Evolutionary conservation across 2,329 filamentous ascomycete genomes (phyloP), one percentile per base, ranked within the genome.

Genomic region (Hypoxylon sp.): DNA sequence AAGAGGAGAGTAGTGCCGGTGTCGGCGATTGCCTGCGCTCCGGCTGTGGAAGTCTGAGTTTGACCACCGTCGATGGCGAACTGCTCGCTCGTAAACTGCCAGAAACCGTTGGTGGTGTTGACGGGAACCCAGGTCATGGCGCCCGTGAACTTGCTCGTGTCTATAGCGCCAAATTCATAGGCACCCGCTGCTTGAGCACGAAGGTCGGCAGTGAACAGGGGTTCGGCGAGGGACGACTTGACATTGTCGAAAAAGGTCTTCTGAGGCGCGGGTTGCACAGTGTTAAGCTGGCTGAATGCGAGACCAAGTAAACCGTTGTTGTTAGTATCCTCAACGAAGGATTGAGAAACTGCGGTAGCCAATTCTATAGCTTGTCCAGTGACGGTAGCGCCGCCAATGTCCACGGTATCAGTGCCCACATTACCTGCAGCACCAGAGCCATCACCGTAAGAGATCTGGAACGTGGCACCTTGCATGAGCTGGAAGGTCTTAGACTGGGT

Each of bases 1-100:
- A 91, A 82, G 64, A 91, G 81, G 58, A 91, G 84, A 0, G 88
- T 89, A 28, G 89, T 91, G 67, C 89, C 90, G 9, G 85, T 86
- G 79, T 89, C 87, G 32, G 83, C 80, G 61, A 87, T 84, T 38
- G 83, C 81, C 77, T 86, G 81, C 66, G 82, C 82, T 25, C 79
- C 76, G 0, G 77, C 53, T 7, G 77, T 76, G 2, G 74, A 74
- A 23, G 74, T 72, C 74, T 84, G 80, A 2, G 79, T 46, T 1
- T 60, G 41, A 17, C 72, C 76, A 32, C 69, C 68, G 59, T 77
- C 73, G 50, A 80, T 66, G 28, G 76, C 67, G 56, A 78, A 80
- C 1, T 67, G 71, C 9, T 76, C 71, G 28, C 79, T 78, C 17
- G 75, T 74, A 63, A 80, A 81, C 50, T 77, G 72, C 80, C 80